These are phyloP conservation scores for Mycena amicta DNA, from an alignment of 768 basidiomycete species.

Conservation along the genomic window DNA sequence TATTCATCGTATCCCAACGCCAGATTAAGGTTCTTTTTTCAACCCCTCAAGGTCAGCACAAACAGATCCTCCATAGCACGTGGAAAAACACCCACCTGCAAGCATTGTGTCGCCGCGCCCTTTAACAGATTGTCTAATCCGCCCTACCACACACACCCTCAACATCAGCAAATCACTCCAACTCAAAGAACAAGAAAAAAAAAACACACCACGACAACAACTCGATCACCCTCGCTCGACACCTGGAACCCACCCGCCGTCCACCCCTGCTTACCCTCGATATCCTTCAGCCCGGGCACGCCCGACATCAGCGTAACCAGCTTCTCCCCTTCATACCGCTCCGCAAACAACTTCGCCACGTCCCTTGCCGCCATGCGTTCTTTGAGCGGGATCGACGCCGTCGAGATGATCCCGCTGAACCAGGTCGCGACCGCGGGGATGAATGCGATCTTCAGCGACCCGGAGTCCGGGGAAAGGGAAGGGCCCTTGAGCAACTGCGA, in stretches of 20 bases:
- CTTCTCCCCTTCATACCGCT: conserved; percentile 74
- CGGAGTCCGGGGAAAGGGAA: no score
- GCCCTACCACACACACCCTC: no score
- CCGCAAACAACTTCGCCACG: conserved; percentile 71
- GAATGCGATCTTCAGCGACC: conserved; percentile 70
- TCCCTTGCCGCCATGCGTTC: conserved; percentile 70
- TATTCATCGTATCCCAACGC: conserved; percentile 87
- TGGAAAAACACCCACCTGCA: conserved; percentile 63
- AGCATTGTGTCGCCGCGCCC: conserved; percentile 97
- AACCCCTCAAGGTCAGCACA: conserved; percentile 32
- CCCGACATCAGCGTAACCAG: conserved; percentile 69
- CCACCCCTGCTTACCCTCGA: conserved; percentile 87
- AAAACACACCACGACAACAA: conserved; percentile 94
- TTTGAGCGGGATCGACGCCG: conserved; percentile 79
- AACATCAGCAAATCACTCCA: not conserved
- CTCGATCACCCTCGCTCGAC: conserved; percentile 84
- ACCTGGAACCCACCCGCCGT: conserved; percentile 92
- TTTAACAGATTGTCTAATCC: conserved; percentile 96
- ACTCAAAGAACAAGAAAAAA: conserved; percentile 32
- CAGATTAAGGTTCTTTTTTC: conserved; percentile 92
- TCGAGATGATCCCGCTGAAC: conserved; percentile 96
- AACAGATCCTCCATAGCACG: not conserved
- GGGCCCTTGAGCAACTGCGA: conserved; percentile 60
- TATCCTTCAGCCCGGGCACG: conserved; percentile 73
- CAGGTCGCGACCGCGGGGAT: conserved; percentile 87